A percentile compares a stretch with the other conserved stretches of the same genome.
These are phyloP conservation scores for Rutstroemia sp. DNA, from an alignment of 2,329 filamentous ascomycete genomes.

Conservation along the genomic window DNA sequence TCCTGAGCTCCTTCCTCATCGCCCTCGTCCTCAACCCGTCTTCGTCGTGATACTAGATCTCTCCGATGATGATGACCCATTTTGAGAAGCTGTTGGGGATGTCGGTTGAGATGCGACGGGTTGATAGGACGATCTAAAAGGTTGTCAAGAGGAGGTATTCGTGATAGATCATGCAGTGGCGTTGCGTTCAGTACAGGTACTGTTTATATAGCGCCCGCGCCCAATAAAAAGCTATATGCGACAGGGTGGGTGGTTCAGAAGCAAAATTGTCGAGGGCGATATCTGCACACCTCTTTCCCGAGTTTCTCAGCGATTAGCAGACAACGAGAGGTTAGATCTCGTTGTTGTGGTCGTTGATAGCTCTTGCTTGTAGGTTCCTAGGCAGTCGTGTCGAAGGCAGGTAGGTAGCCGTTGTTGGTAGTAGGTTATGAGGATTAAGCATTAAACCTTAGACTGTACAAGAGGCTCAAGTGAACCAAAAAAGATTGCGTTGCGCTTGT, in stretches of 20 bases:
- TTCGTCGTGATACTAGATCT: constrained; percentile 59
- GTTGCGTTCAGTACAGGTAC: constrained; percentile 18
- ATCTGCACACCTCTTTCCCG: constrained; percentile 22
- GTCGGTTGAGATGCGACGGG: constrained; percentile 28
- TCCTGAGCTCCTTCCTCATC: constrained; percentile 57
- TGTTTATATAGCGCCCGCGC: constrained; percentile 28
- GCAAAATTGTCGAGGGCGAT: constrained; percentile 23
- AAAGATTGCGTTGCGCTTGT: background rate
- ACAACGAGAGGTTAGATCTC: background rate
- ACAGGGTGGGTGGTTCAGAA: constrained; percentile 15
- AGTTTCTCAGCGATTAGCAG: background rate
- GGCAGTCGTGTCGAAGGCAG: background rate
- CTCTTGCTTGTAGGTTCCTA: background rate
- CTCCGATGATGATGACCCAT: constrained; percentile 52
- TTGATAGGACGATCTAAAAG: constrained; percentile 25
- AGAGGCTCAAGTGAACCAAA: background rate
- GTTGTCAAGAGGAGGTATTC: constrained; percentile 22
- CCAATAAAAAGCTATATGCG: constrained; percentile 25
- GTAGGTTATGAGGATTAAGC: background rate
- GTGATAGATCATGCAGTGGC: constrained; percentile 30
- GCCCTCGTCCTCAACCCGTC: constrained; percentile 62
- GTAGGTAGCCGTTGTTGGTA: background rate
- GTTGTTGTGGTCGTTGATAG: constrained; percentile 3
- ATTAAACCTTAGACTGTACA: background rate
- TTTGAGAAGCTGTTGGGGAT: constrained; percentile 23